Percentiles rank a stretch among this genome's conserved stretches.
Conservation (phyloP, 129 eudicot genomes). For the Chrysanthemum lavandulifolium region DNA sequence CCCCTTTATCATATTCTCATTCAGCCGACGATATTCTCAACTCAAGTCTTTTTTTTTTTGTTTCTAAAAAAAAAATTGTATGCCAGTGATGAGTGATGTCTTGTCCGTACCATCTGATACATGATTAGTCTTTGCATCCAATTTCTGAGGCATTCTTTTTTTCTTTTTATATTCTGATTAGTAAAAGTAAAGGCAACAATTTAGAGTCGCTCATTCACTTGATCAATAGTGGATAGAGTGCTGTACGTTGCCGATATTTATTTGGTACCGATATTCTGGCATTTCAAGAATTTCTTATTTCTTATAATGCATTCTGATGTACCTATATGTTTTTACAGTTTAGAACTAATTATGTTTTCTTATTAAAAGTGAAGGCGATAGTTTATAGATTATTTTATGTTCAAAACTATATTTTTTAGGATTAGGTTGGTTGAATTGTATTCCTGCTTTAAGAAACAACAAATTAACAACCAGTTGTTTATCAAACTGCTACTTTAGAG, state of each 20-base stretch:
- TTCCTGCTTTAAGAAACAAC: no score
- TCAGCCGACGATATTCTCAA: no score
- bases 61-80: neutral
- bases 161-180: neutral
- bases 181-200: constrained; percentile 21
- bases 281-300: neutral
- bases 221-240: constrained; percentile 23
- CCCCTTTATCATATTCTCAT: no score
- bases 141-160: neutral
- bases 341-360: no score
- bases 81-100: constrained; percentile 40
- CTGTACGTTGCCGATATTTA: constrained; percentile 41
- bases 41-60: no score
- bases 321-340: neutral
- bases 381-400: no score
- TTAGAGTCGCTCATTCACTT: constrained; percentile 36
- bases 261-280: constrained; percentile 34
- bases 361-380: no score
- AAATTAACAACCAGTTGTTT: no score
- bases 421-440: no score
- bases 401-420: no score
- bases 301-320: constrained; percentile 29
- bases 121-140: constrained; percentile 29
- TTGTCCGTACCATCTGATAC: constrained; percentile 41
- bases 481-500: no score